These are phyloP conservation scores for Amniculicola lignicola DNA, from an alignment of 495 filamentous ascomycete genomes.

Conservation along the genomic window DNA sequence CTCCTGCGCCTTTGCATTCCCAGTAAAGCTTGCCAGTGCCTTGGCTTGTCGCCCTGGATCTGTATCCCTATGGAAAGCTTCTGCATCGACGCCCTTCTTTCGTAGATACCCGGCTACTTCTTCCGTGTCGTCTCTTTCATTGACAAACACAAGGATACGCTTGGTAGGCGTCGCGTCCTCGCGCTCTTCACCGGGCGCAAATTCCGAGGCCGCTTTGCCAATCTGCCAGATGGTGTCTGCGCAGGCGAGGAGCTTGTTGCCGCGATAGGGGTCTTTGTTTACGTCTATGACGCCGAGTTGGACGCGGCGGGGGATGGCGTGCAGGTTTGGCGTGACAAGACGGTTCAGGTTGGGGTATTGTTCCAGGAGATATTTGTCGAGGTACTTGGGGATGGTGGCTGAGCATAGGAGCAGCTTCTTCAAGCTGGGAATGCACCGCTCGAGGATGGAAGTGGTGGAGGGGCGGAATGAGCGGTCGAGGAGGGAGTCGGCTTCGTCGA, in stretches of 20 bases:
- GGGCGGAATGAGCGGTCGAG: conserved; percentile 88
- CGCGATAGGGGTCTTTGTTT: conserved; percentile 80
- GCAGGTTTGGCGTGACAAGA: conserved; percentile 89
- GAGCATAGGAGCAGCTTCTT: conserved; percentile 93
- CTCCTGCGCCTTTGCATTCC: conserved; percentile 42
- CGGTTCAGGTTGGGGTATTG: conserved; percentile 78
- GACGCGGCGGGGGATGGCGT: conserved; percentile 91
- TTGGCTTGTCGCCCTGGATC: conserved; percentile 67
- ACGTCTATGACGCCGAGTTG: conserved; percentile 92
- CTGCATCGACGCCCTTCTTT: conserved; percentile 82
- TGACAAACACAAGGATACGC: conserved; percentile 94
- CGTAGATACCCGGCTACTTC: conserved; percentile 76
- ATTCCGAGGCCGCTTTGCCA: conserved; percentile 66
- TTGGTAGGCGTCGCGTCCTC: conserved; percentile 62
- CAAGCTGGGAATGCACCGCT: conserved; percentile 70
- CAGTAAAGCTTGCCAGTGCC: conserved; percentile 73
- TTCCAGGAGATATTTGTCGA: conserved; percentile 76
- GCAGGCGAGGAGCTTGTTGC: conserved; percentile 87
- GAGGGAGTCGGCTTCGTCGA: conserved; percentile 94
- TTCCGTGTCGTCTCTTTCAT: conserved; percentile 84
- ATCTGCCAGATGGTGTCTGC: conserved; percentile 93
- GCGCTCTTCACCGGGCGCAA: conserved; percentile 44
- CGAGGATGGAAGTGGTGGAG: conserved; percentile 74
- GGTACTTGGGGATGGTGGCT: conserved; percentile 85
- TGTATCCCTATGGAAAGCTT: conserved; percentile 78